Conservation (phyloP, 1,284 basidiomycete species). For the Calocybe gambosa region DNA sequence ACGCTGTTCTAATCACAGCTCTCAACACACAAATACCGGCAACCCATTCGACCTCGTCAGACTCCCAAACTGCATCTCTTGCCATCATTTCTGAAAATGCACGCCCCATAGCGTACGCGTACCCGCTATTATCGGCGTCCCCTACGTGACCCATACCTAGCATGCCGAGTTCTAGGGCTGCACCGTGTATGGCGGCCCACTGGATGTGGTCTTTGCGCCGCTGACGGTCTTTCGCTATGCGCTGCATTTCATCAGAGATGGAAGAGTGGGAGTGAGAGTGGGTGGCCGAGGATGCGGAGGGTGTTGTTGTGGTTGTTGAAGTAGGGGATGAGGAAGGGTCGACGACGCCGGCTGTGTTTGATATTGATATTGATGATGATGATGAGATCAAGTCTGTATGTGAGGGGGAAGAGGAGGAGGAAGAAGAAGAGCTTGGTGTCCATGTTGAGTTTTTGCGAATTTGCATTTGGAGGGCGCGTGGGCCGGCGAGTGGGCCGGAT, state of each 20-base stretch:
- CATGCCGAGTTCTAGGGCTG: slow-evolving; percentile 49
- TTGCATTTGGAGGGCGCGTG: slow-evolving; percentile 46
- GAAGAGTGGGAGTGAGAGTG: too few species aligned
- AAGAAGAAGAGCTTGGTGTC: too few species aligned
- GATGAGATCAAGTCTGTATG: too few species aligned
- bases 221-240: slow-evolving; percentile 50
- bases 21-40: slow-evolving; percentile 50
- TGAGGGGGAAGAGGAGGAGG: too few species aligned
- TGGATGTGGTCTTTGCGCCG: slow-evolving; percentile 52
- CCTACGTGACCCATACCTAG: slow-evolving; percentile 29
- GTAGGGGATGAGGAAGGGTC: slow-evolving; percentile 12
- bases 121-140: slow-evolving; percentile 29
- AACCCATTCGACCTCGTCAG: slow-evolving; percentile 59
- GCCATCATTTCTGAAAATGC: slow-evolving; percentile 51
- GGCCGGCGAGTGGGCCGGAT: slow-evolving; percentile 43
- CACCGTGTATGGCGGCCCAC: slow-evolving; percentile 56
- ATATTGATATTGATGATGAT: too few species aligned
- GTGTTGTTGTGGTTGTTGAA: slow-evolving; percentile 14
- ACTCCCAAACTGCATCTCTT: slow-evolving; percentile 53
- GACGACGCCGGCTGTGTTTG: not conserved
- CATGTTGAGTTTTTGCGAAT: slow-evolving; percentile 50
- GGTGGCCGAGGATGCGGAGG: too few species aligned
- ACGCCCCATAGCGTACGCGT: slow-evolving; percentile 35
- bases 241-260: slow-evolving; percentile 51
- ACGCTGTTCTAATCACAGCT: slow-evolving; percentile 45